These are phyloP conservation scores for Psilocybe azurescens DNA, from an alignment of 768 basidiomycete species.

Conservation along the genomic window DNA sequence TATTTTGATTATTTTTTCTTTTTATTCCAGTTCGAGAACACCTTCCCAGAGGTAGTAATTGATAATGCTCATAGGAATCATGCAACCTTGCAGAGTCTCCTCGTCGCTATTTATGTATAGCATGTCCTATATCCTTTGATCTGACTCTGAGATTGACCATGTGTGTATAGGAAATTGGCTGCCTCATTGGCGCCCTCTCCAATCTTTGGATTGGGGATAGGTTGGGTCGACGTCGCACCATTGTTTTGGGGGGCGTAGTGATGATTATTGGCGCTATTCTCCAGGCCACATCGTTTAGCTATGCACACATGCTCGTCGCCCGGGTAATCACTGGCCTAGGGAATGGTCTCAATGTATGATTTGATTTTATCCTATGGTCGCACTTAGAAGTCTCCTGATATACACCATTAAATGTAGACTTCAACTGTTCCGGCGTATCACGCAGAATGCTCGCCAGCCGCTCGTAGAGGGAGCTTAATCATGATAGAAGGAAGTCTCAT, in stretches of 20 bases:
- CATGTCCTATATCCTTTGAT: not conserved
- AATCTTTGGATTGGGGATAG: conserved; percentile 66
- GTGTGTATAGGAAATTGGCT: conserved; percentile 60
- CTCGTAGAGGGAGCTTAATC: conserved; percentile 63
- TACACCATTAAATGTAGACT: conserved; percentile 40
- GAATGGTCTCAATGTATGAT: conserved; percentile 61
- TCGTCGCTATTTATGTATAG: conserved; percentile 63
- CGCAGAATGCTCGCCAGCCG: conserved; percentile 67
- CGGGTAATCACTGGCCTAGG: conserved; percentile 67
- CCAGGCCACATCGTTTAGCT: conserved; percentile 60
- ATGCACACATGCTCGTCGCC: conserved; percentile 66
- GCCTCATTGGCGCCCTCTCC: conserved; percentile 64
- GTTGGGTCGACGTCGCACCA: conserved; percentile 63
- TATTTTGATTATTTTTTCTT: not conserved
- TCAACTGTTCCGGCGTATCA: conserved; percentile 71
- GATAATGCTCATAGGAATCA: conserved; percentile 43
- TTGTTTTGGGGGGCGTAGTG: conserved; percentile 59
- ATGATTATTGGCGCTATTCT: conserved; percentile 70
- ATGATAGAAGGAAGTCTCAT: conserved; percentile 71
- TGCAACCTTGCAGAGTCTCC: conserved; percentile 62
- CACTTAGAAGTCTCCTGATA: not conserved
- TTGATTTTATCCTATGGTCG: conserved; percentile 13
- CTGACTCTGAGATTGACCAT: not conserved
- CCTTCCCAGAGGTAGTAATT: conserved; percentile 59
- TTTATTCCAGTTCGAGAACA: conserved; percentile 52